Conservation (phyloP, 2,329 filamentous ascomycete genomes). For the Exserohilum rostratum region DNA sequence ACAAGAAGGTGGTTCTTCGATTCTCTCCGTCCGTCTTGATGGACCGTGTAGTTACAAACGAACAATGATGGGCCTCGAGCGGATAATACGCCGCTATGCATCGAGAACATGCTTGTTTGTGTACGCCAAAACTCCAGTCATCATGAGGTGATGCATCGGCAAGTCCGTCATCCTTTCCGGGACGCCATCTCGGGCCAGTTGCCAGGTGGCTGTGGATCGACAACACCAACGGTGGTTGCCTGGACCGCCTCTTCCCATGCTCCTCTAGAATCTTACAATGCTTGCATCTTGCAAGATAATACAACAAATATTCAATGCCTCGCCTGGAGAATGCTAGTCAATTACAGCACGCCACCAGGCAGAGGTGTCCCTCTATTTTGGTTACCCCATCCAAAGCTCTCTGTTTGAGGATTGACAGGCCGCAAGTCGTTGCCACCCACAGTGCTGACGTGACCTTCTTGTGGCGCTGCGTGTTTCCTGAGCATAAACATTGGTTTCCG, state of each 20-base stretch:
- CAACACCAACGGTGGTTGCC: neutral
- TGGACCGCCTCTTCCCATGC: neutral
- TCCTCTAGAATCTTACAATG: conserved; percentile 9
- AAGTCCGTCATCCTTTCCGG: neutral
- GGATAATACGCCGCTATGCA: neutral
- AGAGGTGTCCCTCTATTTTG: conserved; percentile 34
- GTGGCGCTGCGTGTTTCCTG: conserved; percentile 66
- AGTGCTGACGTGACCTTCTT: conserved; percentile 53
- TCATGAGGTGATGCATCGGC: neutral
- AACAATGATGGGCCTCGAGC: neutral
- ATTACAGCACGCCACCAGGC: conserved; percentile 32
- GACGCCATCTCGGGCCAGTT: neutral
- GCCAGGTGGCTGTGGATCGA: neutral
- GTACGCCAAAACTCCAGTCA: neutral
- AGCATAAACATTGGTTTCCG: conserved; percentile 99
- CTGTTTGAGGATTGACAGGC: conserved; percentile 27
- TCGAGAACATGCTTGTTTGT: too few species aligned
- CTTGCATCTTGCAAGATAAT: conserved; percentile 1
- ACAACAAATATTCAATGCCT: neutral
- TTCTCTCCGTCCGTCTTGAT: neutral
- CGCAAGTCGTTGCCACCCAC: conserved; percentile 45
- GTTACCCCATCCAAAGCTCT: conserved; percentile 31
- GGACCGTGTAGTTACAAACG: neutral
- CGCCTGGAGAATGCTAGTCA: neutral
- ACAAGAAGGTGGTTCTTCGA: neutral